These are phyloP conservation scores for Cladosporium halotolerans DNA, from an alignment of 2,329 filamentous ascomycete species.

Conservation along the genomic window DNA sequence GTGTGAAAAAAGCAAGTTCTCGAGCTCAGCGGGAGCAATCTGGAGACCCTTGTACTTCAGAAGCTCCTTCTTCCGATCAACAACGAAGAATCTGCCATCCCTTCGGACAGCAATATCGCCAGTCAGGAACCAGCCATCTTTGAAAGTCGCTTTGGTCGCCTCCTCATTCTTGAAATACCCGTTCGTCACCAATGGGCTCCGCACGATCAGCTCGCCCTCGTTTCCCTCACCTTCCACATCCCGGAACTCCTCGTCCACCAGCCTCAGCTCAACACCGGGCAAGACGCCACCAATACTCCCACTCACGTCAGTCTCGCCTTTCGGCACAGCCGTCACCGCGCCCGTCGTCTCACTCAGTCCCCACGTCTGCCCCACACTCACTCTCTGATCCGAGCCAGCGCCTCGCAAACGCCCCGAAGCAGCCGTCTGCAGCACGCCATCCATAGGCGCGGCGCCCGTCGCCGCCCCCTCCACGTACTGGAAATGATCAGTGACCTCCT, in stretches of 20 bases:
- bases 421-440: slow-evolving; percentile 33
- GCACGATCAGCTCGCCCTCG: slow-evolving; percentile 57
- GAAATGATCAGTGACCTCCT: slow-evolving; percentile 31
- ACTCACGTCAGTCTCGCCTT: slow-evolving; percentile 28
- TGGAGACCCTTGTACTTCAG: slow-evolving; percentile 49
- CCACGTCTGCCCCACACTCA: slow-evolving; percentile 36
- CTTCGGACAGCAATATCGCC: slow-evolving; percentile 78
- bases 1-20: slow-evolving; percentile 39
- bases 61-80: slow-evolving; percentile 61
- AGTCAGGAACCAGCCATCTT: slow-evolving; percentile 82
- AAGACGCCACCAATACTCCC: slow-evolving; percentile 30
- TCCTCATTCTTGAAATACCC: slow-evolving; percentile 72
- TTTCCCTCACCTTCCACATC: slow-evolving; percentile 57
- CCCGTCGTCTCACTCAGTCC: slow-evolving; percentile 31
- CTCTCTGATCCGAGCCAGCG: slow-evolving; percentile 12
- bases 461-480: slow-evolving; percentile 29
- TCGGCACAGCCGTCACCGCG: slow-evolving; percentile 32
- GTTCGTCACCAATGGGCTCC: slow-evolving; percentile 72
- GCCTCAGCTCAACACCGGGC: slow-evolving; percentile 35
- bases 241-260: slow-evolving; percentile 38
- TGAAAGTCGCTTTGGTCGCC: slow-evolving; percentile 61
- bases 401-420: slow-evolving; percentile 28
- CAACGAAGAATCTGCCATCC: slow-evolving; percentile 81
- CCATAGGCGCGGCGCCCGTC: slow-evolving; percentile 36
- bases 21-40: slow-evolving; percentile 43